Conservation (phyloP, 352 stramenopile species). For the Pythium diclinum region DNA sequence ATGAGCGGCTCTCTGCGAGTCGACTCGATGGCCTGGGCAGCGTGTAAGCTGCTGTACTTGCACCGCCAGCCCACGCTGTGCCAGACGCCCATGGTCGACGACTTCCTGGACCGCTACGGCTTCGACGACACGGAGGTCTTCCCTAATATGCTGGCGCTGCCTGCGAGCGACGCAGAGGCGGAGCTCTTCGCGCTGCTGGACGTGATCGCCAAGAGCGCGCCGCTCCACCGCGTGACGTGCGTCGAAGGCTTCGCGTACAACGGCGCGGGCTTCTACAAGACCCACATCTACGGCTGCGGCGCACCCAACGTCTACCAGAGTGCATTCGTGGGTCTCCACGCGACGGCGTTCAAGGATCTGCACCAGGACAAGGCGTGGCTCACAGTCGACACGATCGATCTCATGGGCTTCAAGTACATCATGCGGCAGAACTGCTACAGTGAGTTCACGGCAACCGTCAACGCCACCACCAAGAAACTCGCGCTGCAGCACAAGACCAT, state of each 20-base stretch:
- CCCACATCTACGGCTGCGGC: slow-evolving; percentile 16
- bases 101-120: slow-evolving; percentile 32
- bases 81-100: not conserved
- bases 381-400: slow-evolving; percentile 13
- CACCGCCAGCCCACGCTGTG: slow-evolving; percentile 7
- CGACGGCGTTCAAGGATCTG: slow-evolving; percentile 5
- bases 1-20: slow-evolving; percentile 10
- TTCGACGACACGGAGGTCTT: slow-evolving; percentile 27
- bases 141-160: slow-evolving; percentile 30
- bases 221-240: slow-evolving; percentile 4
- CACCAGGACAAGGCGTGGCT: slow-evolving; percentile 27
- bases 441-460: not conserved
- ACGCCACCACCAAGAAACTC: not conserved
- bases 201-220: slow-evolving; percentile 15
- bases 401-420: slow-evolving; percentile 16
- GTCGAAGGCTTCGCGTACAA: slow-evolving; percentile 21
- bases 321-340: slow-evolving; percentile 16
- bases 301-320: slow-evolving; percentile 5
- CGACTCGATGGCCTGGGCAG: slow-evolving; percentile 24
- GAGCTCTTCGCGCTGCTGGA: slow-evolving; percentile 19
- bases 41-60: slow-evolving; percentile 17
- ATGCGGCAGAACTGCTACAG: slow-evolving; percentile 19
- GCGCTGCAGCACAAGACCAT: slow-evolving; percentile 8
- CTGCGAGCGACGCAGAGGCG: slow-evolving; percentile 8
- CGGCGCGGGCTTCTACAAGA: slow-evolving; percentile 14